Percentiles rank a stretch among this genome's conserved stretches.
These are phyloP conservation scores for Dictyostelium capitatum DNA, from an alignment of 78 protist genomes.

Conservation along the genomic window DNA sequence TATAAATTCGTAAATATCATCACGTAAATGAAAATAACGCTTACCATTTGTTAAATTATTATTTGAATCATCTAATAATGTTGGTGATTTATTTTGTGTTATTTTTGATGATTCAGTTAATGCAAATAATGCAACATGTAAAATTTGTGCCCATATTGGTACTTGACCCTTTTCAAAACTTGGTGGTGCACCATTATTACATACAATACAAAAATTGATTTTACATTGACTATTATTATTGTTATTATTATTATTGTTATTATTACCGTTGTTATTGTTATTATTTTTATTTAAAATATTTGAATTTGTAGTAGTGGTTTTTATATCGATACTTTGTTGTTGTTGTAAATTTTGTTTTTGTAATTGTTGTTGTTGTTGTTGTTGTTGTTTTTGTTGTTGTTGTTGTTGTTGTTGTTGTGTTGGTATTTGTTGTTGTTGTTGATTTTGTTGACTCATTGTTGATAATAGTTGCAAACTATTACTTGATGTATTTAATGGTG, in stretches of 20 bases:
- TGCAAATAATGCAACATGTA: constrained; percentile 62
- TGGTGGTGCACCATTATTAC: constrained; percentile 60
- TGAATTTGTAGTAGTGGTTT: not conserved
- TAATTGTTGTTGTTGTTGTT: not conserved
- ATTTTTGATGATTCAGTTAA: constrained; percentile 57
- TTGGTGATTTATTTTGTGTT: constrained; percentile 12
- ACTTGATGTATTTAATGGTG: not conserved
- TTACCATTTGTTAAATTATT: constrained; percentile 38
- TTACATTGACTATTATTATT: not conserved
- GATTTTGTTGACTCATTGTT: not conserved
- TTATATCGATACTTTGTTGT: not conserved
- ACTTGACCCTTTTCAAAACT: constrained; percentile 67
- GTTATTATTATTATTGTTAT: not conserved
- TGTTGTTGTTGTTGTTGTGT: not conserved
- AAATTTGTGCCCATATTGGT: constrained; percentile 77
- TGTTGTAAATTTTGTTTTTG: not conserved
- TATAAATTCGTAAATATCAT: constrained; percentile 76
- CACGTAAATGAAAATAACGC: constrained; percentile 60
- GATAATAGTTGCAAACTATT: not conserved
- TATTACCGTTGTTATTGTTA: not conserved
- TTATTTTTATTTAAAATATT: not conserved
- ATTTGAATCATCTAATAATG: not conserved
- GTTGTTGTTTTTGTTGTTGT: not conserved
- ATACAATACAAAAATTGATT: constrained; percentile 65
- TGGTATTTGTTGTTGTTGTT: not conserved